Evolutionary conservation across 495 filamentous ascomycete species (phyloP).

Genomic region (Tuber melanosporum): DNA sequence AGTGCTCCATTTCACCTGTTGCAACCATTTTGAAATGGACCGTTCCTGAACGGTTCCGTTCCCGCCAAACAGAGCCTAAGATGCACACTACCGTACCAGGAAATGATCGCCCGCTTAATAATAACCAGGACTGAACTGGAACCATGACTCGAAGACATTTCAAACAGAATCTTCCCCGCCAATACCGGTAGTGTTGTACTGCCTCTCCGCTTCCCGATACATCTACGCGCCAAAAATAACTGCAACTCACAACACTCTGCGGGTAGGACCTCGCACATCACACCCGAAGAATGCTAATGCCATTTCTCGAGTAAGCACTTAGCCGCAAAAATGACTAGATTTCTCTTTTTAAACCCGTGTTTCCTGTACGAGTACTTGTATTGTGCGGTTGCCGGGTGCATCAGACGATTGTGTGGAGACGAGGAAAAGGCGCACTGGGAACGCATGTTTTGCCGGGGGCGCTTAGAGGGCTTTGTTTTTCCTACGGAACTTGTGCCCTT

Average conservation of each 20-base stretch:
- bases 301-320: not conserved
- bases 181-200: not conserved
- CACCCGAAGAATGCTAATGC: not conserved
- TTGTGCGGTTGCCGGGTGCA: not conserved
- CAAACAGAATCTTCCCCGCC: too few relatives aligned
- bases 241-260: not conserved
- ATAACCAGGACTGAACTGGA: not conserved
- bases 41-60: too few relatives aligned
- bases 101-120: too few relatives aligned
- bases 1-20: too few relatives aligned
- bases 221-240: not conserved
- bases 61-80: too few relatives aligned
- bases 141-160: not conserved
- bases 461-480: not conserved
- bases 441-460: not conserved
- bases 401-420: not conserved
- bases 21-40: too few relatives aligned
- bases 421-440: not conserved
- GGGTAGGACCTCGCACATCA: not conserved
- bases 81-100: too few relatives aligned
- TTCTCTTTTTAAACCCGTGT: not conserved
- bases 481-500: not conserved
- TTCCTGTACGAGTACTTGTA: not conserved
- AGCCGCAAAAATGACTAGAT: not conserved
- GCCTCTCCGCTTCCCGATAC: too few relatives aligned